A percentile compares a stretch with the other conserved stretches of the same genome.
phyloP scores from a whole-genome alignment of 495 filamentous ascomycete species.

The Podospora pseudopauciseta region DNA sequence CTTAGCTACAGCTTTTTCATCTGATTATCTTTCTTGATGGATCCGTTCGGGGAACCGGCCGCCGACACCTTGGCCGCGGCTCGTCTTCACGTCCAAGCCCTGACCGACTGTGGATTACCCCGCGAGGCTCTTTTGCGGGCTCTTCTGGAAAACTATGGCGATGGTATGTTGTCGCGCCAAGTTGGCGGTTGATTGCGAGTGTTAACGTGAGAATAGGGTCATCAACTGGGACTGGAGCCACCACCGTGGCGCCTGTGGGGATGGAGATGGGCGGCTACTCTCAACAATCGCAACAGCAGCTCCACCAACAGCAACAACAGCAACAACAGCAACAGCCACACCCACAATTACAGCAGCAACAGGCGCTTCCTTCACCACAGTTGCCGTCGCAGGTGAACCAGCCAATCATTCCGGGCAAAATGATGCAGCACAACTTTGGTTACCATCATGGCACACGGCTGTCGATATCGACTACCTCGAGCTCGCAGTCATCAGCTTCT shows the following conservation, averaged over 20 bases:
- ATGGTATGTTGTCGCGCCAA: constrained; percentile 15
- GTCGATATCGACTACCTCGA: constrained; percentile 36
- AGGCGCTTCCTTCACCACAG: constrained; percentile 3
- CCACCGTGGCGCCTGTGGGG: not conserved
- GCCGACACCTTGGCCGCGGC: constrained; percentile 32
- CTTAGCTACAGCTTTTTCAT: constrained; percentile 2
- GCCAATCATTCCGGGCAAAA: constrained; percentile 7
- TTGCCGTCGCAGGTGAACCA: constrained; percentile 24
- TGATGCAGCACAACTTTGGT: constrained; percentile 6
- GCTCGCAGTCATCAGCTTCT: constrained; percentile 37
- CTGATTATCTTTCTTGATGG: constrained; percentile 17
- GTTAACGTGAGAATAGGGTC: not conserved
- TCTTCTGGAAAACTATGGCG: constrained; percentile 28
- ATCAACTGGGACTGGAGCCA: not conserved
- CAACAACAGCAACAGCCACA: constrained; percentile 3
- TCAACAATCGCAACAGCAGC: constrained; percentile 20
- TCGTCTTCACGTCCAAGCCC: constrained; percentile 32
- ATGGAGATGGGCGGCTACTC: constrained; percentile 17
- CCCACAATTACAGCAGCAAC: constrained; percentile 12
- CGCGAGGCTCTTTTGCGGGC: constrained; percentile 33
- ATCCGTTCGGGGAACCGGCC: constrained; percentile 44
- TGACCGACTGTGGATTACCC: constrained; percentile 31
- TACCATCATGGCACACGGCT: constrained; percentile 23
- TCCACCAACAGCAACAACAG: constrained; percentile 16
- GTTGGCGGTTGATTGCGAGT: not conserved